Evolutionary conservation across 2,329 filamentous ascomycete species (phyloP), one percentile per base, ranked within the genome.

Genomic region (Aspergillus flavus): DNA sequence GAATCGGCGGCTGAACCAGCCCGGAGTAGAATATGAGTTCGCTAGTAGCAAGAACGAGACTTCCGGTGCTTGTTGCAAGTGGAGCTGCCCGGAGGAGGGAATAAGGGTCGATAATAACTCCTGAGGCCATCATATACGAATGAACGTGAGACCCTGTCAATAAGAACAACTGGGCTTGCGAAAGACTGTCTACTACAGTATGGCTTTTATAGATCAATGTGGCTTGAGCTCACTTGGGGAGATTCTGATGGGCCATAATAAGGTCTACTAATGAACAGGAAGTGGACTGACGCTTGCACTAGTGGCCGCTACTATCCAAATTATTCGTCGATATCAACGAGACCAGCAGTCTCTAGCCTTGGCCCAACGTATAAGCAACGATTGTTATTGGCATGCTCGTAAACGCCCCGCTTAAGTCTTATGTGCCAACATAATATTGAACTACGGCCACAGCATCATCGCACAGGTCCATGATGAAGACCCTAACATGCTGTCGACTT

Each of bases 21-120:
- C 28, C 39, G 9, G 55, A 57, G 55, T 28, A 43, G 1, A 32
- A 41, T n/a, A 26, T 57, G 10, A 41, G 23, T 21, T 57, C 55
- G 36, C 34, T 30, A 3, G n/a, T 57, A 11, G 55, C 55, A 6
- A 43, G 39, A 21, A 57, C 55, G 14, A 46, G 14, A 11, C 36
- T 57, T 16, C 34, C 55, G 34, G 39, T 57, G 55, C 55, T 57
- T 6, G 36, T 19, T 26, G 55, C 55, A 7, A 57, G 55, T 11
- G 55, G 55, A 19, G n/a, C n/a, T 11, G 28, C 26, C 12, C 36
- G 34, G 7, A 57, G 55, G 39, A 57, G 55, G 14, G 16, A 7
- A 7, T n/a, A 16, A 2, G 9, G 41, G 16, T 46, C 10, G 10
- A 57, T 14, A 9, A 57, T 46, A 6, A 46, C 12, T 30, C 28